Evolutionary conservation across 179 eudicot species (phyloP).

Genomic region (Drosera spatulata): DNA sequence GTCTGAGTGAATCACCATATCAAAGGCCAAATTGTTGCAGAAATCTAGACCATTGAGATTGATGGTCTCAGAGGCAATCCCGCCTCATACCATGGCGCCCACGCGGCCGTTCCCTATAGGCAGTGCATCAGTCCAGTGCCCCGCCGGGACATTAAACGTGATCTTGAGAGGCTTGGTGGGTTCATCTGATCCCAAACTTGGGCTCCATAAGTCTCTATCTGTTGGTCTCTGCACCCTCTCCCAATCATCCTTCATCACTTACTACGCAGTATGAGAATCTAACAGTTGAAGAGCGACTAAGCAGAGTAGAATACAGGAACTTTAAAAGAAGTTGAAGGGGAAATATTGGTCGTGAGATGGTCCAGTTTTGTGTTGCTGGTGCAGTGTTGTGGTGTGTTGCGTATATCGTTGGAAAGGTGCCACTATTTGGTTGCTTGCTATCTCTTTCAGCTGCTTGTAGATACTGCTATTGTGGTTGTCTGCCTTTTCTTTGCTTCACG

Average conservation of each 20-base stretch:
- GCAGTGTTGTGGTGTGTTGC: too few relatives aligned
- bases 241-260: constrained; percentile 28
- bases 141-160: constrained; percentile 37
- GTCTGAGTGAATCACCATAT: too few relatives aligned
- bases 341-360: too few relatives aligned
- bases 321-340: too few relatives aligned
- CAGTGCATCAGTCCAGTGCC: constrained; percentile 74
- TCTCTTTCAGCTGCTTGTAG: too few relatives aligned
- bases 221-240: constrained; percentile 14
- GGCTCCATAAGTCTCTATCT: constrained; percentile 31
- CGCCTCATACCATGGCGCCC: constrained; percentile 89
- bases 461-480: too few relatives aligned
- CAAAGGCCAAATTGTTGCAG: not conserved
- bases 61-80: constrained; percentile 42
- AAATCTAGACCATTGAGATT: constrained; percentile 65
- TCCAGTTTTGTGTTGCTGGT: too few relatives aligned
- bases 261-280: not conserved
- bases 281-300: not conserved
- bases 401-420: too few relatives aligned
- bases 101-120: constrained; percentile 82
- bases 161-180: constrained; percentile 33
- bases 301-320: too few relatives aligned
- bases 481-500: too few relatives aligned
- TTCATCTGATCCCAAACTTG: constrained; percentile 13
- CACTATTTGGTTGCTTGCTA: too few relatives aligned